Evolutionary conservation across 495 filamentous ascomycete genomes (phyloP).

Genomic region (Glonium stellatum): DNA sequence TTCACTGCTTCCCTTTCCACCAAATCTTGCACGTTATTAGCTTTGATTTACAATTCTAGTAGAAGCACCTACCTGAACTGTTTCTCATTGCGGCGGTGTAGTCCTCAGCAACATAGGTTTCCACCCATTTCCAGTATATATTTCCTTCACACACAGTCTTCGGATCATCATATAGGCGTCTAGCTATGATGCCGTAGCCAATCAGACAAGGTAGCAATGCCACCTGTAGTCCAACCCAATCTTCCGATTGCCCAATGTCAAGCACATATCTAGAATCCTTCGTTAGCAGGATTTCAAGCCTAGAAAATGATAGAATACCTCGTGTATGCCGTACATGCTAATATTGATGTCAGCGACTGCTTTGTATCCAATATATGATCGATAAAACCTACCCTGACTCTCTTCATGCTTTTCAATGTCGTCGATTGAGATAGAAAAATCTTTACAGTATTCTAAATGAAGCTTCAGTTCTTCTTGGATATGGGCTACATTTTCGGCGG

Average conservation of each 20-base stretch:
- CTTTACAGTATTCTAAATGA: slow-evolving; percentile 71
- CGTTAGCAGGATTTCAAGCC: neutral
- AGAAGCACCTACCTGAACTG: slow-evolving; percentile 50
- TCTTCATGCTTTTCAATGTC: slow-evolving; percentile 70
- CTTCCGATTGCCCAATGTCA: slow-evolving; percentile 78
- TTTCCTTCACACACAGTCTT: slow-evolving; percentile 58
- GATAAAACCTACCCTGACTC: slow-evolving; percentile 51
- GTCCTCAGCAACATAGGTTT: slow-evolving; percentile 75
- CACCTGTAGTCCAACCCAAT: slow-evolving; percentile 76
- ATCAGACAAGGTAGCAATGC: slow-evolving; percentile 78
- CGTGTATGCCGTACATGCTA: slow-evolving; percentile 67
- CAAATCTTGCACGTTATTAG: slow-evolving; percentile 47
- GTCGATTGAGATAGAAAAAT: slow-evolving; percentile 68
- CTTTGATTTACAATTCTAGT: slow-evolving; percentile 4
- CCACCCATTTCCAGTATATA: slow-evolving; percentile 83
- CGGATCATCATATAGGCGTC: slow-evolving; percentile 52
- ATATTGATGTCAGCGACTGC: neutral
- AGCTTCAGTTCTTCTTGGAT: slow-evolving; percentile 72
- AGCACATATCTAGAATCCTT: slow-evolving; percentile 60
- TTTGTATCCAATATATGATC: slow-evolving; percentile 9
- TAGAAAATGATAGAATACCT: slow-evolving; percentile 32
- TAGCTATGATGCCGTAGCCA: slow-evolving; percentile 74
- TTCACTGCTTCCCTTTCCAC: slow-evolving; percentile 63
- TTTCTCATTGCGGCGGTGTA: slow-evolving; percentile 61
- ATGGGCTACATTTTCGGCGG: slow-evolving; percentile 62